Base-by-base conservation (phyloP, 2,329 filamentous ascomycete genomes). In the Myriosclerotinia curreyana region DNA sequence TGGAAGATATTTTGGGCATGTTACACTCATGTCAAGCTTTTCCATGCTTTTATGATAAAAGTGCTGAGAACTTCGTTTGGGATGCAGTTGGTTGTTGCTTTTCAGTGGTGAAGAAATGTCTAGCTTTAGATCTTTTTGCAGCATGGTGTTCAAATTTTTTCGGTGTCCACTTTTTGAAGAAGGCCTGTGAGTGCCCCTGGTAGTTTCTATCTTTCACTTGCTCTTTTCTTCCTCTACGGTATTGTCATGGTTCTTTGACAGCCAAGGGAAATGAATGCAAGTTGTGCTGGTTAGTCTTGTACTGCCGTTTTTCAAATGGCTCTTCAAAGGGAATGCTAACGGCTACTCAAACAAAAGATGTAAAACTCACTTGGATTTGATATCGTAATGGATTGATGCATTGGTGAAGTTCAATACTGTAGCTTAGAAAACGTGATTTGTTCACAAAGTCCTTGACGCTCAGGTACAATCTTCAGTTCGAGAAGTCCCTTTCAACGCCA, bases 391-490 rank as follows among this genome's bases (percentile, higher is more conserved):
- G 17, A 22, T 22, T 9, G 11, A 56, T 17, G 0, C 7, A 22
- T 34, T 46, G 28, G 5, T 31, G 28, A 31, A 31, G 28, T 31
- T 31, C 28, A 31, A 31, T 31, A 31, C 17, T 14, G 4, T 31
- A 15, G 5, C 25, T 34, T 14, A 46, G 12, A 34, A 46, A 2
- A 15, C 17, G 6, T 15, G 4, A 44, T 15, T 44, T 15, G 17
- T 12, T 12, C 25, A 3, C 5, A 17, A 22, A 20, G 7, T 1
- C n/a, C 17, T 5, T 28, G 9, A 34, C 3, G 12, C 20, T 34
- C 4, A 5, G 20, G 1, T 34, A 34, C 22, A 0, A 2, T 4
- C 1, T 46, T n/a, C 28, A 5, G 5, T 7, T 15, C 2, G 15
- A 44, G 17, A 12, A 2, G 40, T 11, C 4, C 17, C 3, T 14